phyloP scores from a whole-genome alignment of 768 basidiomycete genomes.

The Pulveroboletus sp. region DNA sequence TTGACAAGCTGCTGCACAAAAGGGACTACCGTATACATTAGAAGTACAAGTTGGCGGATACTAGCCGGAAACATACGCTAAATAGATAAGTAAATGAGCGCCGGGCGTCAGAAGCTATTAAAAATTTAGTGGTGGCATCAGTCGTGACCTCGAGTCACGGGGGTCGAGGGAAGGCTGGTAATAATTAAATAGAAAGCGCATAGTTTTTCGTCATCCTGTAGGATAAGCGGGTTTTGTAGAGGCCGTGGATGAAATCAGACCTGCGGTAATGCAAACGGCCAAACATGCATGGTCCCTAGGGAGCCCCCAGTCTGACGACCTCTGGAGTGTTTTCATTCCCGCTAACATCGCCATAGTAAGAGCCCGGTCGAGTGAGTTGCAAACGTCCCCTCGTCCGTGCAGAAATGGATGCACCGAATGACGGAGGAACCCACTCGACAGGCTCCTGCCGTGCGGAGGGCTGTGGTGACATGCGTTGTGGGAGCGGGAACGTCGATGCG shows the following conservation, averaged over 20 bases:
- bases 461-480: slow-evolving; percentile 28
- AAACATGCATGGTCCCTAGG: slow-evolving; percentile 2
- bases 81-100: slow-evolving; percentile 23
- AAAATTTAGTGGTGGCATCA: not conserved
- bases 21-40: slow-evolving; percentile 5
- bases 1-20: too few relatives aligned
- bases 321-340: slow-evolving; percentile 28
- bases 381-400: slow-evolving; percentile 14
- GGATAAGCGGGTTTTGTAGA: not conserved
- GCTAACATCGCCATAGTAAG: slow-evolving; percentile 26
- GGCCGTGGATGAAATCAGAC: slow-evolving; percentile 8
- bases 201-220: slow-evolving; percentile 9
- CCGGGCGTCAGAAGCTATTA: slow-evolving; percentile 13
- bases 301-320: slow-evolving; percentile 6
- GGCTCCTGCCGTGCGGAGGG: slow-evolving; percentile 27
- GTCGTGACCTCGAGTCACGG: slow-evolving; percentile 10
- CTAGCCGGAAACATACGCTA: slow-evolving; percentile 20
- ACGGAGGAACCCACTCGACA: slow-evolving; percentile 22
- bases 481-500: slow-evolving; percentile 11
- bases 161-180: slow-evolving; percentile 7
- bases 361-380: slow-evolving; percentile 18
- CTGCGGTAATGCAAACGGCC: slow-evolving; percentile 3
- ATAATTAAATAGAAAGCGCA: slow-evolving; percentile 11
- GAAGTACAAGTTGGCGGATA: slow-evolving; percentile 3
- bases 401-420: slow-evolving; percentile 16